Evolutionary conservation across 148 eudicot genomes (phyloP).

Genomic region (Simmondsia chinensis): DNA sequence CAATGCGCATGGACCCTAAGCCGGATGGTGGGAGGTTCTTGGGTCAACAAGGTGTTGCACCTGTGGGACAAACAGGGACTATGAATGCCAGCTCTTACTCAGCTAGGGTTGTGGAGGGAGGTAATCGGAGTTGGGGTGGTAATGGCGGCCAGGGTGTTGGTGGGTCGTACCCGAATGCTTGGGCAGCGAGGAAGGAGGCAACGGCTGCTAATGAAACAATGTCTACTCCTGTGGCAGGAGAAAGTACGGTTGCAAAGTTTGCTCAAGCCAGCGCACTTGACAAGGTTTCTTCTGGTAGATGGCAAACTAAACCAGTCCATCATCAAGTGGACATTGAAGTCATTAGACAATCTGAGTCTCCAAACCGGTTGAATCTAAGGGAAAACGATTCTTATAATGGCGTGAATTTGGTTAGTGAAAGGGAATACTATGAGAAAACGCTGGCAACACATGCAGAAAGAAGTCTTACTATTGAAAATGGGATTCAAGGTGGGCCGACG

Average conservation of each 20-base stretch:
- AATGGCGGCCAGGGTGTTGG: constrained; percentile 15
- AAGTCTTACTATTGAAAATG: constrained; percentile 33
- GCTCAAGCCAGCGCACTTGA: constrained; percentile 94
- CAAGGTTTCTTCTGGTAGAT: constrained; percentile 84
- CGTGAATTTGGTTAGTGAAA: constrained; percentile 15
- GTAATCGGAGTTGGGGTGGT: constrained; percentile 13
- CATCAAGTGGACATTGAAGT: constrained; percentile 52
- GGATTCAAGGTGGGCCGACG: constrained; percentile 23
- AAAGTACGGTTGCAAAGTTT: constrained; percentile 53
- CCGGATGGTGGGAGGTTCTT: constrained; percentile 26
- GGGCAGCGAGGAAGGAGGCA: constrained; percentile 63
- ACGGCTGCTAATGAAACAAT: constrained; percentile 23
- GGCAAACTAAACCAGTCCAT: constrained; percentile 59
- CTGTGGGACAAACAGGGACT: constrained; percentile 16
- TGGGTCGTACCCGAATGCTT: constrained; percentile 51
- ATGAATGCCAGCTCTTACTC: constrained; percentile 31
- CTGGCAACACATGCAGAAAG: constrained; percentile 40
- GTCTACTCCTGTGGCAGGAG: constrained; percentile 33
- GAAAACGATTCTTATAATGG: constrained; percentile 18
- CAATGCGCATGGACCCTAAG: constrained; percentile 29
- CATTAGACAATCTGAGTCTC: constrained; percentile 37
- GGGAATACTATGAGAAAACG: constrained; percentile 24
- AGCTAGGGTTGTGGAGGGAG: constrained; percentile 37
- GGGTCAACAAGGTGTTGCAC: constrained; percentile 21
- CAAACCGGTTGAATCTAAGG: constrained; percentile 19